Base-by-base conservation (phyloP, 2,329 filamentous ascomycete genomes). In the Exophiala sp. region DNA sequence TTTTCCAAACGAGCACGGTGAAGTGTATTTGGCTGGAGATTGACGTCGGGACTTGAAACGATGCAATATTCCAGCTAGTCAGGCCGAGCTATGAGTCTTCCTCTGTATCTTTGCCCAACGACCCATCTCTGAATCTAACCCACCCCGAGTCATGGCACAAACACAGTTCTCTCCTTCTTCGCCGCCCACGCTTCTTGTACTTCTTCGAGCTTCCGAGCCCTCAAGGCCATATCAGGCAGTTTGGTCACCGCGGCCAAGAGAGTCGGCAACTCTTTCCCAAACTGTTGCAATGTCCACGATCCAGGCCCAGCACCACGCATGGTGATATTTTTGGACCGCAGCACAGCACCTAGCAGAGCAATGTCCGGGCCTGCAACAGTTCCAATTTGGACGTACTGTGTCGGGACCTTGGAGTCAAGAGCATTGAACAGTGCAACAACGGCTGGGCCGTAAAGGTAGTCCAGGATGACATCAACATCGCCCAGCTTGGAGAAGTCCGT, bases 331-430 rank as follows among this genome's bases (percentile, higher is more conserved):
- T 77, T 77, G 18, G 73, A 72, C 54, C 80, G 68, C 56, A 83
- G 63, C 5, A 78, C 59, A 3, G 71, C 67, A 0, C 72, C 71
- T 0, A 76, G 72, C 8, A 82, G 63, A 5, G 62, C 56, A 1
- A 74, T 67, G 1, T 72, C 69, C 16, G 67, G 65, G 2, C 68
- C 68, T 0, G 73, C 72, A 40, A 82, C 61, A 1, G 69, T 66
- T 4, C 80, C 80, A 50, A 83, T 77, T 47, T 78, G 75, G 9
- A 83, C 74, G 63, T 78, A 81, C 54, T 81, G 78, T 20, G 80
- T 69, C 0, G 75, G 70, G n/a, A 69, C 71, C n/a, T 42, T 47
- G 1, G 71, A 68, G 34, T 66, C 69, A 14, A 80, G 62, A 3
- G 70, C 71, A 4, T 65, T 61, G 6, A 82, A 67, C 8, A 78